Evolutionary conservation across 2,329 filamentous ascomycete species (phyloP), one percentile per base, ranked within the genome.

Genomic region (Lachnum nothofagi): DNA sequence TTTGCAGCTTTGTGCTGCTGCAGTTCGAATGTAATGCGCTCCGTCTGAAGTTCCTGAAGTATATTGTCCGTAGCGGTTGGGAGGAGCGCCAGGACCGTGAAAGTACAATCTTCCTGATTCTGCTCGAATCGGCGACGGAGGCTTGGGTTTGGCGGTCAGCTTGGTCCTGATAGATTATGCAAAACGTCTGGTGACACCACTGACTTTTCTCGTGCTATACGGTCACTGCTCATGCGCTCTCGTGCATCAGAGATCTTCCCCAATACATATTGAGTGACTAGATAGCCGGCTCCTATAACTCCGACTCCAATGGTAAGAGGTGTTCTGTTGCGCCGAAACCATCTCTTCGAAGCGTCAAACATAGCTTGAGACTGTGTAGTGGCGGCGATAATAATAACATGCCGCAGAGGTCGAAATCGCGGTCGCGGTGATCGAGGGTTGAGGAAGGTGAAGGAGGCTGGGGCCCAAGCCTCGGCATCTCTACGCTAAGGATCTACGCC

Each of bases 31-130:
- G 91, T 91, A 62, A 96, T 88, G 62, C 87, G 83, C 68, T 98
- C 93, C 37, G 95, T 95, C 45, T 94, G 88, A 60, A 97, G 80
- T 25, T 86, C 83, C 59, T 88, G 83, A 62, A 96, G 75, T 61
- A 98, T 86, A 65, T 94, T 91, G 58, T 93, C 83, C 20, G 91
- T 91, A 5, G 90, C 88, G 27, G 91, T 95, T 4, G 93, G 93
- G 8, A 98, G 78, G 47, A 98, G 82, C 24, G 91, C 93, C n/a
- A 97, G 83, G 38, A 97, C 90, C 31, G 93, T 98, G 67, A 94
- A 96, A 41, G 91, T 96, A 71, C 93, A 98, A 70, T 98, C 93
- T 67, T 95, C 91, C 67, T 98, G 93, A 69, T 98, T 98, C 70
- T 98, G 93, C 68, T 97, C 89, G 71, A 98, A 98, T 64, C 93